phyloP scores from a whole-genome alignment of 352 stramenopile genomes.

The Halophytophthora batemanensis region DNA sequence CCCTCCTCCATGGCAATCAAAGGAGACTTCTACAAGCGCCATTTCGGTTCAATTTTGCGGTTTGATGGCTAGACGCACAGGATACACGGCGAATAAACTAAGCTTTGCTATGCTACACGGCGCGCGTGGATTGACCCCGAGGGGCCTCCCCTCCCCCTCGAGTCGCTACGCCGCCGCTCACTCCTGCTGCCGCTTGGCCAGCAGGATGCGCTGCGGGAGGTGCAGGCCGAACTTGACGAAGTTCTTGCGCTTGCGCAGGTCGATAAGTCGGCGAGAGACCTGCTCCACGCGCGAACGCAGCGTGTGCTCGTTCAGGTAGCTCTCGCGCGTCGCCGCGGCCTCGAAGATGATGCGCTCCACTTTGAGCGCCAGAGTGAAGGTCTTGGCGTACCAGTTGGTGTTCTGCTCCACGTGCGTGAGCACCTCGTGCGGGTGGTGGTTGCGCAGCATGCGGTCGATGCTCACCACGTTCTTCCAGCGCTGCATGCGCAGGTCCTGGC shows the following conservation, averaged over 20 bases:
- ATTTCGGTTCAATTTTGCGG: constrained; percentile 2
- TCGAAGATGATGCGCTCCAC: constrained; percentile 68
- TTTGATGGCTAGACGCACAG: background rate
- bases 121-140: background rate
- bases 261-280: constrained; percentile 50
- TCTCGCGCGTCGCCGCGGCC: constrained; percentile 46
- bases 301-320: constrained; percentile 59
- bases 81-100: constrained; percentile 19
- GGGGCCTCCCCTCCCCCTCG: background rate
- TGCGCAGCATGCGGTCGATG: constrained; percentile 62
- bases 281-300: constrained; percentile 51
- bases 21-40: constrained; percentile 5
- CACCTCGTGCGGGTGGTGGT: constrained; percentile 59
- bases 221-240: constrained; percentile 22
- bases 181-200: constrained; percentile 4
- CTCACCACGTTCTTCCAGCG: constrained; percentile 49
- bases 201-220: constrained; percentile 3
- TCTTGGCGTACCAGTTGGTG: constrained; percentile 62
- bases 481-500: constrained; percentile 31
- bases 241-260: constrained; percentile 61
- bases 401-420: constrained; percentile 65
- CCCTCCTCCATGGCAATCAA: too few species aligned
- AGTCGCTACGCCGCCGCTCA: background rate
- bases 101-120: constrained; percentile 16
- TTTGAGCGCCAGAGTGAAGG: constrained; percentile 64